Conservation (phyloP, 371 early-diverging fungal species). For the Phascolomyces articulosus region DNA sequence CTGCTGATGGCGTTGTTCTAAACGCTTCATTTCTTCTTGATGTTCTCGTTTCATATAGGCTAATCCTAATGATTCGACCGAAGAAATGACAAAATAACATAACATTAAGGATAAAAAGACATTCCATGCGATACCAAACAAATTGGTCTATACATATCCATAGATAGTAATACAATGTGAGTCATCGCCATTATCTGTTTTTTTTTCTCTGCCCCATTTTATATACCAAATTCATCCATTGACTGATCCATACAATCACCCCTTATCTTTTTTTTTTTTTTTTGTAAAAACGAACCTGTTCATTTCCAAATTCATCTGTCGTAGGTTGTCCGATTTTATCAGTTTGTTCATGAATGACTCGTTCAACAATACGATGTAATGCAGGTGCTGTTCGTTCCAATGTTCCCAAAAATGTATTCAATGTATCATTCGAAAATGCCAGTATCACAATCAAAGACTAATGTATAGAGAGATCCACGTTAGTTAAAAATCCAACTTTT, state of each 20-base stretch:
- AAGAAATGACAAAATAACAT: conserved; percentile 78
- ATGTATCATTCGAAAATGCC: conserved; percentile 27
- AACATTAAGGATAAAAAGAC: conserved; percentile 78
- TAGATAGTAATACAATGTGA: conserved; percentile 9
- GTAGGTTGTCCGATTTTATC: conserved; percentile 13
- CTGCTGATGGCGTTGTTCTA: conserved; percentile 12
- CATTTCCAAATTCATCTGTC: conserved; percentile 14
- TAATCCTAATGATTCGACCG: conserved; percentile 81
- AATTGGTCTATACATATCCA: conserved; percentile 29
- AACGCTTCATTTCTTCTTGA: conserved; percentile 28
- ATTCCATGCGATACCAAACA: conserved; percentile 72
- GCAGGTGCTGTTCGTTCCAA: conserved; percentile 17
- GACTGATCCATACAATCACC: too few relatives aligned
- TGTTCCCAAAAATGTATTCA: conserved; percentile 16
- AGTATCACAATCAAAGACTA: conserved; percentile 30
- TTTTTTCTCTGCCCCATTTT: neutral
- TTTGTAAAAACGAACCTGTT: conserved; percentile 22
- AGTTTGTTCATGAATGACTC: conserved; percentile 38
- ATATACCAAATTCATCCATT: too few relatives aligned
- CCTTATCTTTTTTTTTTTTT: conserved; percentile 2
- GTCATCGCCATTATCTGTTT: neutral
- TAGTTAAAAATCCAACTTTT: too few relatives aligned
- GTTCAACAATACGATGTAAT: conserved; percentile 32
- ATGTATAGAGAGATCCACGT: conserved; percentile 4
- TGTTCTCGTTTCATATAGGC: conserved; percentile 59